Evolutionary conservation across 1,284 basidiomycete species (phyloP).

Genomic region (Leccinum subrobustum): DNA sequence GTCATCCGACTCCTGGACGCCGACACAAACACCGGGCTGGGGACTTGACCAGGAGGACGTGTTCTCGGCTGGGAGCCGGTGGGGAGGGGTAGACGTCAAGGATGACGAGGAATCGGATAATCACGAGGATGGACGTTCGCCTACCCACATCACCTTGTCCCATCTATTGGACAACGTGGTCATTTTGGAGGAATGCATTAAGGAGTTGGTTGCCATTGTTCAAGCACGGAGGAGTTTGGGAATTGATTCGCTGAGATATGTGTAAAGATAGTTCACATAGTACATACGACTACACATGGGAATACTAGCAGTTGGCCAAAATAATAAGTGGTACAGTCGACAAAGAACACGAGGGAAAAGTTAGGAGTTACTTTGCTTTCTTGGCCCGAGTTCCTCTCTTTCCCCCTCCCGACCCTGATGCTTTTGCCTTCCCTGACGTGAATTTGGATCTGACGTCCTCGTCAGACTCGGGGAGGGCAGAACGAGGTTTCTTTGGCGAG

Average conservation of each 20-base stretch:
- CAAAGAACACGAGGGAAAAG: background rate
- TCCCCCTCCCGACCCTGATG: constrained; percentile 23
- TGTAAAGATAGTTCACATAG: constrained; percentile 41
- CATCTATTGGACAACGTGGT: constrained; percentile 93
- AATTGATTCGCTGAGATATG: constrained; percentile 78
- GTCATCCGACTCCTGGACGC: constrained; percentile 59
- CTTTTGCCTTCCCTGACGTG: constrained; percentile 48
- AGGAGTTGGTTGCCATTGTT: constrained; percentile 88
- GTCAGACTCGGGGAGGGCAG: constrained; percentile 51
- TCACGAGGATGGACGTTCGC: constrained; percentile 29
- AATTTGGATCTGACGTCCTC: constrained; percentile 65
- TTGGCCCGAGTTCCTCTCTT: constrained; percentile 36
- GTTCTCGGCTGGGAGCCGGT: constrained; percentile 51
- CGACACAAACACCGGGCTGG: constrained; percentile 52
- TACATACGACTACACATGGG: constrained; percentile 7
- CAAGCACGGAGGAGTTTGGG: constrained; percentile 84
- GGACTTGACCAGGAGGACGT: constrained; percentile 64
- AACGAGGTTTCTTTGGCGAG: constrained; percentile 50
- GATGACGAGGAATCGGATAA: constrained; percentile 28
- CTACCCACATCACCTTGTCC: constrained; percentile 67
- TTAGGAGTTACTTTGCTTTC: constrained; percentile 30
- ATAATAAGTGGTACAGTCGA: constrained; percentile 2
- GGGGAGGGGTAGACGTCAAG: constrained; percentile 46
- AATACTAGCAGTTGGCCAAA: background rate
- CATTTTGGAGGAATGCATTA: constrained; percentile 92